A percentile compares a stretch with the other conserved stretches of the same genome.
phyloP scores from a whole-genome alignment of 495 filamentous ascomycete genomes.

The Staphylotrichum tortipilum region DNA sequence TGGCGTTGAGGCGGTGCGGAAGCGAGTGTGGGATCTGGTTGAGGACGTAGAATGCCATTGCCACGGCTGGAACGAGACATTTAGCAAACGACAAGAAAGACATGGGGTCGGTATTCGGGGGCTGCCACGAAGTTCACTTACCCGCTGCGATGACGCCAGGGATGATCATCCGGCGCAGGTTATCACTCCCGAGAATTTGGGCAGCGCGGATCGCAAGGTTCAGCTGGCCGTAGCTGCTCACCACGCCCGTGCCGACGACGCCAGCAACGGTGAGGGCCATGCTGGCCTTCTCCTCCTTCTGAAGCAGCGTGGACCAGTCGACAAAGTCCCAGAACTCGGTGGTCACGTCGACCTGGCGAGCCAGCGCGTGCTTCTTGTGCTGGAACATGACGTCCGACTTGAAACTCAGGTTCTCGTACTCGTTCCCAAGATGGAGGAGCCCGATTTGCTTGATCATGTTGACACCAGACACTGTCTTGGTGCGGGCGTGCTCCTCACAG shows the following conservation, averaged over 20 bases:
- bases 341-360: conserved; percentile 74
- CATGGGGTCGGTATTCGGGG: neutral
- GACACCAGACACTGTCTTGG: conserved; percentile 72
- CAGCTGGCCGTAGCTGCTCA: conserved; percentile 80
- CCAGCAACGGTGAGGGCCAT: conserved; percentile 92
- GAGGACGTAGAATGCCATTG: conserved; percentile 70
- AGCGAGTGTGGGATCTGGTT: conserved; percentile 80
- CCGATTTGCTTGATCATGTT: conserved; percentile 80
- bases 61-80: conserved; percentile 44
- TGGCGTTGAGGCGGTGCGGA: conserved; percentile 74
- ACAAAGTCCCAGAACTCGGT: conserved; percentile 91
- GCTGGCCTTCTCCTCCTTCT: conserved; percentile 86
- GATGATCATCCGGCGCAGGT: conserved; percentile 69
- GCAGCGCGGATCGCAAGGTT: conserved; percentile 75
- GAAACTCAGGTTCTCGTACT: conserved; percentile 78
- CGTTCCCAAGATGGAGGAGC: conserved; percentile 76
- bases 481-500: conserved; percentile 79
- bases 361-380: conserved; percentile 67
- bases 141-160: conserved; percentile 70
- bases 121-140: conserved; percentile 44
- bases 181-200: conserved; percentile 75
- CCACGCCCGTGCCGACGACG: conserved; percentile 66
- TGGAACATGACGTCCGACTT: conserved; percentile 87
- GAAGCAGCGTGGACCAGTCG: conserved; percentile 71
- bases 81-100: conserved; percentile 1